These are phyloP conservation scores for Globisporangium heterothallicum DNA, from an alignment of 352 stramenopile genomes.

Conservation along the genomic window DNA sequence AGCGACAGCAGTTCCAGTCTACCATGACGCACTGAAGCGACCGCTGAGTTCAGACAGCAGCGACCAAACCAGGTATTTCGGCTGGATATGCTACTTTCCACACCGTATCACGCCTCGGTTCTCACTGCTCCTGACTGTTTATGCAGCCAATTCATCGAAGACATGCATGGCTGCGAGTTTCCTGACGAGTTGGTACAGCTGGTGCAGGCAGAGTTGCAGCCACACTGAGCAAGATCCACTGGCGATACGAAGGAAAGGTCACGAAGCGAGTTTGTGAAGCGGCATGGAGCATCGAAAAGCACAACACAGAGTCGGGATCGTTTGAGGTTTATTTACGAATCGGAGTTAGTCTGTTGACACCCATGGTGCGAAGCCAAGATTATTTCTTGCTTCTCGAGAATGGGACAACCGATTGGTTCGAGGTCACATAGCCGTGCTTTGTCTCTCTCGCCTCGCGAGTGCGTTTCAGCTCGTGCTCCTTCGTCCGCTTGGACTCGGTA, in stretches of 20 bases:
- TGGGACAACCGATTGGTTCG: conserved; percentile 45
- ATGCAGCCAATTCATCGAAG: conserved; percentile 17
- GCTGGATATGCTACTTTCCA: too few species aligned
- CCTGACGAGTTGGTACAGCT: conserved; percentile 26
- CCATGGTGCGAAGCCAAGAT: too few species aligned
- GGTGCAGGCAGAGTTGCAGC: conserved; percentile 19
- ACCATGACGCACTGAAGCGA: not conserved
- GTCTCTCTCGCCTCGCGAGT: conserved; percentile 29
- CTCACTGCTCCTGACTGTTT: not conserved
- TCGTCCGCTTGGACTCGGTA: conserved; percentile 26
- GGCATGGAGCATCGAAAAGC: too few species aligned
- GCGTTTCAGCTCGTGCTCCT: conserved; percentile 39
- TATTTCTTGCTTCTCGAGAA: conserved; percentile 17
- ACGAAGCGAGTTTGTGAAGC: not conserved
- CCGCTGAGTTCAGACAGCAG: too few species aligned
- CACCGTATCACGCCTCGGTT: too few species aligned
- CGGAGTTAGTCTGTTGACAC: too few species aligned
- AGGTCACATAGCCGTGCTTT: conserved; percentile 47
- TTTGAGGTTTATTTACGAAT: too few species aligned
- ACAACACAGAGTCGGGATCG: too few species aligned
- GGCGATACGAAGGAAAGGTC: not conserved
- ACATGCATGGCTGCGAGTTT: conserved; percentile 25
- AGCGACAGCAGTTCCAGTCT: not conserved
- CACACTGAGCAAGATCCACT: too few species aligned
- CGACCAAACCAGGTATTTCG: conserved; percentile 1